Conservation (phyloP, 306 rosid species). For the Glycine tomentella region DNA sequence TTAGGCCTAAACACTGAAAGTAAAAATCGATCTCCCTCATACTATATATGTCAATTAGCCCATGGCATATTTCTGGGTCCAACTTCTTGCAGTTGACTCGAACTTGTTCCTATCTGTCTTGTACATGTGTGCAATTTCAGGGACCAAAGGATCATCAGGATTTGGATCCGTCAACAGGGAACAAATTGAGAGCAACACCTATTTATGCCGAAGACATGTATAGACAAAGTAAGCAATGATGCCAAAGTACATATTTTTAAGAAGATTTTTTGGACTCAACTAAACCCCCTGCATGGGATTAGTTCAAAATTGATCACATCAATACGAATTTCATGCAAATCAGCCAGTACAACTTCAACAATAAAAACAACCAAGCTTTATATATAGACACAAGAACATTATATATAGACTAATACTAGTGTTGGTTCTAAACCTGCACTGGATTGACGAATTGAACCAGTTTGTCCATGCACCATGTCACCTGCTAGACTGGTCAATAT, state of each 20-base stretch:
- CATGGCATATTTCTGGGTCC: slow-evolving; percentile 92
- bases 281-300: not conserved
- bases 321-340: not conserved
- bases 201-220: not conserved
- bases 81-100: slow-evolving; percentile 79
- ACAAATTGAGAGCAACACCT: slow-evolving; percentile 86
- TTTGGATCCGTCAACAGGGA: slow-evolving; percentile 79
- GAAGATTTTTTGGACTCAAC: not conserved
- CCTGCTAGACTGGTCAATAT: not conserved
- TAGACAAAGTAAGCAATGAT: not conserved
- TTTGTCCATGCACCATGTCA: too few relatives aligned
- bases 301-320: not conserved
- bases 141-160: slow-evolving; percentile 79
- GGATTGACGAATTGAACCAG: too few relatives aligned
- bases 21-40: slow-evolving; percentile 35
- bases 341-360: too few relatives aligned
- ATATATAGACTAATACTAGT: too few relatives aligned
- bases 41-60: slow-evolving; percentile 50
- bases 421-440: too few relatives aligned
- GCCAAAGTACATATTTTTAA: not conserved
- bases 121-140: slow-evolving; percentile 86
- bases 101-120: slow-evolving; percentile 79
- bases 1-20: slow-evolving; percentile 39
- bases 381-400: too few relatives aligned
- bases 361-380: too few relatives aligned